Percentiles rank a stretch among this genome's conserved stretches.
These are phyloP conservation scores for Nymphaea thermarum DNA, from an alignment of 164 flowering plant genomes.

Conservation along the genomic window DNA sequence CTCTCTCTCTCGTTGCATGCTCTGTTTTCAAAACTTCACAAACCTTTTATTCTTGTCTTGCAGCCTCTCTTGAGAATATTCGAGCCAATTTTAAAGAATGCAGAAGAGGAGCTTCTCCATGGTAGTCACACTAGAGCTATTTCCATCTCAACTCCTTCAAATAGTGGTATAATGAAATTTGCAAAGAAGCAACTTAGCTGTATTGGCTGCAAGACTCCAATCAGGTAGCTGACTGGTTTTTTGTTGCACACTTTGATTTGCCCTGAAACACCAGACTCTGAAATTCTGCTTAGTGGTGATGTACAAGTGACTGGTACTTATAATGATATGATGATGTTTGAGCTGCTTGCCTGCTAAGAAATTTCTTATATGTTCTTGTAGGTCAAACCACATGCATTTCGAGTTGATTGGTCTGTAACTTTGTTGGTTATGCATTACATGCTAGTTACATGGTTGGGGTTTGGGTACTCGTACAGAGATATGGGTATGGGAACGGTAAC, in stretches of 20 bases:
- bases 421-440: no score
- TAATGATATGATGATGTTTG: no score
- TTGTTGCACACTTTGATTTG: not conserved
- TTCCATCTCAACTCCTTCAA: constrained; percentile 90
- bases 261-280: not conserved
- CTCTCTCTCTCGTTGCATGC: not conserved
- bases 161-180: constrained; percentile 88
- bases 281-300: not conserved
- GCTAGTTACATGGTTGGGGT: no score
- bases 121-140: constrained; percentile 94
- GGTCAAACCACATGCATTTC: no score
- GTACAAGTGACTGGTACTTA: not conserved
- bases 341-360: no score
- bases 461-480: no score
- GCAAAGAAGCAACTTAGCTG: constrained; percentile 87
- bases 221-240: constrained; percentile 36
- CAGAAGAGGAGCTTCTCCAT: constrained; percentile 82
- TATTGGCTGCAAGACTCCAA: constrained; percentile 82
- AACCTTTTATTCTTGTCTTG: constrained; percentile 7
- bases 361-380: no score
- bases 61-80: constrained; percentile 93
- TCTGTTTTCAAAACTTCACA: not conserved
- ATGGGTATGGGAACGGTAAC: no score
- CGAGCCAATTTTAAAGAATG: constrained; percentile 95
- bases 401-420: no score